Percentiles rank a stretch among this genome's conserved stretches.
Conservation (phyloP, 2,329 filamentous ascomycete species). For the Fusarium falciforme region DNA sequence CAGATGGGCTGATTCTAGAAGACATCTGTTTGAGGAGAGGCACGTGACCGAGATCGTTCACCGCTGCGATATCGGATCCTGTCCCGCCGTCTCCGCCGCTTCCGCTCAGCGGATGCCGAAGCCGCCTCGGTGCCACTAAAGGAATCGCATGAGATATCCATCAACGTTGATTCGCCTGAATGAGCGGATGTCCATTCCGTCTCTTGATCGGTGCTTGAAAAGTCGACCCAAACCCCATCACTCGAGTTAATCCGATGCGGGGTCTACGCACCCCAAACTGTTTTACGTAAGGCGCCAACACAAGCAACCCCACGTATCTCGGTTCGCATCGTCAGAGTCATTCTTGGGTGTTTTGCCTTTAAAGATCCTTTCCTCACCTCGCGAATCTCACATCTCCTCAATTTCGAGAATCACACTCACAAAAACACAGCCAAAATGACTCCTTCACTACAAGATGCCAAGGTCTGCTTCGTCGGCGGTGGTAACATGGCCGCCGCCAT, state of each 20-base stretch:
- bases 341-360: background rate
- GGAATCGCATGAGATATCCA: background rate
- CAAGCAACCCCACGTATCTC: conserved; percentile 22
- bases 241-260: conserved; percentile 7
- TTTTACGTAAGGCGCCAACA: conserved; percentile 18
- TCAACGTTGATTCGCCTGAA: background rate
- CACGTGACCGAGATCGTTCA: background rate
- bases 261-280: conserved; percentile 28
- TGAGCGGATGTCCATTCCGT: background rate
- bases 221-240: background rate
- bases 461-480: conserved; percentile 56
- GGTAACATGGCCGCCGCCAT: conserved; percentile 66
- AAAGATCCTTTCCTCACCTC: background rate
- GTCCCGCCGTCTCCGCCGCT: background rate
- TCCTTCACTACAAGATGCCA: conserved; percentile 45
- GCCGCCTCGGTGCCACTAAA: background rate
- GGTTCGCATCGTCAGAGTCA: background rate
- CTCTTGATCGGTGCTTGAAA: background rate
- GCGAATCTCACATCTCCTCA: background rate
- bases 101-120: background rate
- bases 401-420: background rate
- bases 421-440: conserved; percentile 33
- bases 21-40: no score
- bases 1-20: background rate
- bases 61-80: background rate